Conservation (phyloP, 2,329 filamentous ascomycete genomes). For the Cladobotryum mycophilum region DNA sequence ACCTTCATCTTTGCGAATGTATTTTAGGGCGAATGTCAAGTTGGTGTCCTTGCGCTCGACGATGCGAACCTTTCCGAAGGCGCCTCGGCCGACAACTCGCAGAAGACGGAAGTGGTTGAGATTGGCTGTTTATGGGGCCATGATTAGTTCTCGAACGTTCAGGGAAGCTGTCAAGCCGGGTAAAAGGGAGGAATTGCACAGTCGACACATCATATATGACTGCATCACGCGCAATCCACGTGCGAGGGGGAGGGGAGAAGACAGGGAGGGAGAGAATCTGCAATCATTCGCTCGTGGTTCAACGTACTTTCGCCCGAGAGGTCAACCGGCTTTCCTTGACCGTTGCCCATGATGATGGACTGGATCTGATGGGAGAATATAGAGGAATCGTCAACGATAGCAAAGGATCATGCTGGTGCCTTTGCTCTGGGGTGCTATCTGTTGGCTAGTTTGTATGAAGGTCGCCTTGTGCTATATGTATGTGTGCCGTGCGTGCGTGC, state of each 20-base stretch:
- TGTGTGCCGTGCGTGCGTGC: too few species aligned
- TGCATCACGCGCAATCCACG: slow-evolving; percentile 6
- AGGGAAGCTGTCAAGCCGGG: too few species aligned
- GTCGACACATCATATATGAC: background rate
- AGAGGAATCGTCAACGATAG: slow-evolving; percentile 14
- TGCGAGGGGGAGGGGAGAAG: slow-evolving; percentile 10
- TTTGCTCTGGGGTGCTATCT: background rate
- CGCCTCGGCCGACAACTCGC: slow-evolving; percentile 92
- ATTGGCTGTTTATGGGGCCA: slow-evolving; percentile 57
- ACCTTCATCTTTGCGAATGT: slow-evolving; percentile 99
- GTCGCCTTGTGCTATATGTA: too few species aligned
- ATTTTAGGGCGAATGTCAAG: slow-evolving; percentile 92
- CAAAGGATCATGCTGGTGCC: slow-evolving; percentile 21
- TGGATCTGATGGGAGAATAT: slow-evolving; percentile 19
- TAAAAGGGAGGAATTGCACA: background rate
- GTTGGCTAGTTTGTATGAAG: background rate
- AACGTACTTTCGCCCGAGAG: slow-evolving; percentile 81
- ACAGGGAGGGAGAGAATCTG: slow-evolving; percentile 6
- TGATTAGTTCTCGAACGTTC: background rate
- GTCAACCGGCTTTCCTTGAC: slow-evolving; percentile 87
- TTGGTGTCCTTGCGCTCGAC: slow-evolving; percentile 96
- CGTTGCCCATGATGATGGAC: slow-evolving; percentile 80
- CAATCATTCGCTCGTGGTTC: slow-evolving; percentile 4
- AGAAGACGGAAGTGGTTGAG: slow-evolving; percentile 95
- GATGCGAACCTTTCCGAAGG: slow-evolving; percentile 97